Evolutionary conservation across 768 basidiomycete species (phyloP), one percentile per base, ranked within the genome.

Genomic region (Megacollybia marginata): DNA sequence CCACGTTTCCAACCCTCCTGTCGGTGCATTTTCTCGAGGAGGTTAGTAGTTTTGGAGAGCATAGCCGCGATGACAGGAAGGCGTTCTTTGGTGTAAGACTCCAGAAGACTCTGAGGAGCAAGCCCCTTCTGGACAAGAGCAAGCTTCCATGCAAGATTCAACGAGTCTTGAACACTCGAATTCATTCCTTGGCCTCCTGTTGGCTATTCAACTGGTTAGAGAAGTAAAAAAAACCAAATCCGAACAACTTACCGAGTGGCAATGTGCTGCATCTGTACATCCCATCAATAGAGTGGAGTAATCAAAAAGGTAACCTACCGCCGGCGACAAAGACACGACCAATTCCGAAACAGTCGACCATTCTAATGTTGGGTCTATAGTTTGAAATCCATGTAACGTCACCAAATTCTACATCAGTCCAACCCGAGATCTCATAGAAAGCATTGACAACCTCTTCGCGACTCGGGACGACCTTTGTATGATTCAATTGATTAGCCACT

Each of bases 321-420:
- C 23, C 23, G 23, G 23, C 23, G 6, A 28, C 23, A 28, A 28
- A 28, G 23, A 28, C 23, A 3, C 23, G 2, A 28, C 23, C 23
- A 28, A 28, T 28, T 28, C 23, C 23, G 23, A 28, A 28, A 28
- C 23, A 28, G 6, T 28, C 23, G 23, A 28, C 23, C 23, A 28
- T 28, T 28, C 23, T 28, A 28, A 28, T 28, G 23, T 28, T 28
- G 23, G 23, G 23, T 6, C 23, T 28, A 28, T 3, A 28, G 23
- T 28, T 28, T 15, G 16, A 16, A 18, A 44, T 28, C 52, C 53
- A 56, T 15, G 13, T 43, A 19, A 54, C 4, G 10, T 59, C 47
- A 4, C 42, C 51, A 23, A 57, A 48, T 16, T 51, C 44, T n/a
- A 60, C 35, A 20, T 60, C 56, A 35, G 10, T 48, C 28, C 54